phyloP scores from a whole-genome alignment of 768 basidiomycete genomes.

The Tulasnella sp. region DNA sequence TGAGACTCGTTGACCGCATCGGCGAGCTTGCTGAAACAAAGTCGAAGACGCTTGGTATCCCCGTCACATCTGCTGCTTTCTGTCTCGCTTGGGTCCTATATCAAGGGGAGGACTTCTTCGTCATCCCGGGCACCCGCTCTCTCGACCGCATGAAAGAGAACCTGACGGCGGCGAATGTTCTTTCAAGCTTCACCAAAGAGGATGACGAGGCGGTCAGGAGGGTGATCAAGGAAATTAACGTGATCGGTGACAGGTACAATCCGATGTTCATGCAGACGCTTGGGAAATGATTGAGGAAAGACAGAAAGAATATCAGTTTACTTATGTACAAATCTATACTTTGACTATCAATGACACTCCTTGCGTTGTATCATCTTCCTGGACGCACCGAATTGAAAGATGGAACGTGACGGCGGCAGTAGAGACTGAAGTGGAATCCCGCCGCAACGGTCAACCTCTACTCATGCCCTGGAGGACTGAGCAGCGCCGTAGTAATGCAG shows the following conservation, averaged over 20 bases:
- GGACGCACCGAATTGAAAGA: no score
- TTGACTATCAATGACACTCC: no score
- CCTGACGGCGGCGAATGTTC: neutral
- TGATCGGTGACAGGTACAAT: conserved; percentile 5
- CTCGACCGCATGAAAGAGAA: neutral
- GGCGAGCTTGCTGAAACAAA: neutral
- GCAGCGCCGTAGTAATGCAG: no score
- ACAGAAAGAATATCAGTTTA: no score
- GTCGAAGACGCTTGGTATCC: neutral
- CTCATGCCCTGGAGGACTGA: no score
- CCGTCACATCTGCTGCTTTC: neutral
- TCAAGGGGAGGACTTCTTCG: neutral
- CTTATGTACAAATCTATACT: no score
- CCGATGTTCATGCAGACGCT: no score
- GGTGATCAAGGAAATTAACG: neutral
- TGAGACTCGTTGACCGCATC: neutral
- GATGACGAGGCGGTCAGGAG: neutral
- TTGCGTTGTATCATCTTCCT: no score
- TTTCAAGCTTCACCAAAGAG: neutral
- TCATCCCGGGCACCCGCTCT: neutral
- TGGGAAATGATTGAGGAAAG: no score
- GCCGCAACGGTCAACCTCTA: no score
- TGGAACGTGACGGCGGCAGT: no score
- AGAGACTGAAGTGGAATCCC: no score
- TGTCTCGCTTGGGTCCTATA: neutral